These are phyloP conservation scores for Saccharum officinarum DNA, from an alignment of 176 grass and related monocot species.

Conservation along the genomic window DNA sequence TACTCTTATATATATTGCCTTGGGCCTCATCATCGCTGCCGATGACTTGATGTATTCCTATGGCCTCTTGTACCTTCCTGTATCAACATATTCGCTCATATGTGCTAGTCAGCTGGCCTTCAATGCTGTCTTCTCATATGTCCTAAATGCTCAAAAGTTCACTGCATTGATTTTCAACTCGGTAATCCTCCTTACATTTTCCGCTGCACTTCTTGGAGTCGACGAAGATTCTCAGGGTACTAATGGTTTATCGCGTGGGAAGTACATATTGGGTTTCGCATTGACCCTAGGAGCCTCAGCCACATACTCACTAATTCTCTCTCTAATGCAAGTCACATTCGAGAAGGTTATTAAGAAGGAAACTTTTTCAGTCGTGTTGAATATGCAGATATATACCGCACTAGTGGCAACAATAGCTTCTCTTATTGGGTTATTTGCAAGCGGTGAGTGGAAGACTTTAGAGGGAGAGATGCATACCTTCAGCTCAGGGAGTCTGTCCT, in stretches of 20 bases:
- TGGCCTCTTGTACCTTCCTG: conserved; percentile 79
- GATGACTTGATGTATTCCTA: conserved; percentile 97
- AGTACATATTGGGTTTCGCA: conserved; percentile 62
- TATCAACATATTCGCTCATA: conserved; percentile 92
- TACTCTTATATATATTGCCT: conserved; percentile 57
- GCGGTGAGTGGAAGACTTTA: conserved; percentile 84
- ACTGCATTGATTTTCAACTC: conserved; percentile 71
- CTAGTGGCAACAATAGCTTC: conserved; percentile 63
- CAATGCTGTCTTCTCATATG: conserved; percentile 84
- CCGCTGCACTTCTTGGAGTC: conserved; percentile 70
- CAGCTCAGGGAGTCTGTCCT: conserved; percentile 67
- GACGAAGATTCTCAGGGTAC: conserved; percentile 49
- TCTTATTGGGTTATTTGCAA: conserved; percentile 68
- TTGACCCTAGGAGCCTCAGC: conserved; percentile 82
- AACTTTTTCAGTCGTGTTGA: conserved; percentile 63
- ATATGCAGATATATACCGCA: conserved; percentile 76
- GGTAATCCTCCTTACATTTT: conserved; percentile 77
- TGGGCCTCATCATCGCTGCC: conserved; percentile 78
- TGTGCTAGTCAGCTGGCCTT: conserved; percentile 94
- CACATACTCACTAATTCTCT: conserved; percentile 85
- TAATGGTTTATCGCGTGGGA: conserved; percentile 34
- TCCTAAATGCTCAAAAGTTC: conserved; percentile 88
- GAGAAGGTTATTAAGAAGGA: conserved; percentile 83
- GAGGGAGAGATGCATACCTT: conserved; percentile 69
- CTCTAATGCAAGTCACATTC: conserved; percentile 86